Percentiles rank a stretch among this genome's conserved stretches.
These are phyloP conservation scores for Populus tremula DNA, from an alignment of 345 rosid species.

Conservation along the genomic window DNA sequence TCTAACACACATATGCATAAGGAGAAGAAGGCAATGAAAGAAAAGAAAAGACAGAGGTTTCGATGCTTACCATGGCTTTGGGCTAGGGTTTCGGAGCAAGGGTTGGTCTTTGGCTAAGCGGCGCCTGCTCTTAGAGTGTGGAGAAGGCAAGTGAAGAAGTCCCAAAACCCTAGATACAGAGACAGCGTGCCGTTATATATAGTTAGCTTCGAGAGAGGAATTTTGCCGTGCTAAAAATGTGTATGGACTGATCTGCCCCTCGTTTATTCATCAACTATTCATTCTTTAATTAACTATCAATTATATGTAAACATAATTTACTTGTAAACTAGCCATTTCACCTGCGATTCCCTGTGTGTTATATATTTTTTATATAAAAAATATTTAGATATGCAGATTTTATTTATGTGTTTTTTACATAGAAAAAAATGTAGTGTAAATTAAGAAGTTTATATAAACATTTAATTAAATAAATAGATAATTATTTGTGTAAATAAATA, in stretches of 20 bases:
- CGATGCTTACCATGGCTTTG: constrained; percentile 15
- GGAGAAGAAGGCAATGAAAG: neutral
- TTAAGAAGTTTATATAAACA: no score
- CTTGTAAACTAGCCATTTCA: no score
- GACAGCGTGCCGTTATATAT: neutral
- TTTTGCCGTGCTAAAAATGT: neutral
- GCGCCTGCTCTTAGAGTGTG: constrained; percentile 2
- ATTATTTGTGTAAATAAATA: no score
- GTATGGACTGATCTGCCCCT: neutral
- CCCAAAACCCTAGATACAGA: constrained; percentile 14
- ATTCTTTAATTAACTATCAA: no score
- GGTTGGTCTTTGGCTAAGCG: neutral
- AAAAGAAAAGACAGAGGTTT: neutral
- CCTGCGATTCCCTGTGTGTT: no score
- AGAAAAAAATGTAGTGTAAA: no score
- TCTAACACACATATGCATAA: neutral
- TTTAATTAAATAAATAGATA: no score
- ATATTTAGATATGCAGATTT: no score
- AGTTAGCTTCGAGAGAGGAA: neutral
- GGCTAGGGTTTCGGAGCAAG: constrained; percentile 10
- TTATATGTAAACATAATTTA: no score
- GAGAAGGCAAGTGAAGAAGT: neutral
- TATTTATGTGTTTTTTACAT: no score
- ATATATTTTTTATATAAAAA: no score
- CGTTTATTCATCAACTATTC: neutral